These are phyloP conservation scores for Neocatenulostroma microsporum DNA, from an alignment of 2,329 filamentous ascomycete species.

Conservation along the genomic window DNA sequence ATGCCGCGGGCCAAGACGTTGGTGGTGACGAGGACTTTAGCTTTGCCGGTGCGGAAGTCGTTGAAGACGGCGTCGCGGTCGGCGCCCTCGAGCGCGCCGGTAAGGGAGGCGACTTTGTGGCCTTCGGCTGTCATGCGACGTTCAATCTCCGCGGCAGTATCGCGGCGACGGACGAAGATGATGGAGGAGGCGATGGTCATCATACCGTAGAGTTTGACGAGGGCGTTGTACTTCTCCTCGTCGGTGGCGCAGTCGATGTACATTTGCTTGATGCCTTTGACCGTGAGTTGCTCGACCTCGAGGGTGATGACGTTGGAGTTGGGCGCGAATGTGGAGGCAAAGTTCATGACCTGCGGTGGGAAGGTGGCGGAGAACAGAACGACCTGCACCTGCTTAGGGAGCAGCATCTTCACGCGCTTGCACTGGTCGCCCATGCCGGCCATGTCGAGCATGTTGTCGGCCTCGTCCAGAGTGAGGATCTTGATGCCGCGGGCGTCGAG, in stretches of 20 bases:
- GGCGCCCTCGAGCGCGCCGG: conserved; percentile 75
- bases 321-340: conserved; percentile 77
- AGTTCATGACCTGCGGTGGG: conserved; percentile 75
- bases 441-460: conserved; percentile 97
- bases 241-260: conserved; percentile 88
- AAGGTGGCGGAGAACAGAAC: conserved; percentile 95
- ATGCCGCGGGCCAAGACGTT: conserved; percentile 96
- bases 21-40: conserved; percentile 95
- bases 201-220: conserved; percentile 88
- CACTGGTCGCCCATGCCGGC: conserved; percentile 95
- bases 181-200: conserved; percentile 97
- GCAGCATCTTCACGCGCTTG: conserved; percentile 70
- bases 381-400: conserved; percentile 70
- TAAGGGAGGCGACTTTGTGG: conserved; percentile 83
- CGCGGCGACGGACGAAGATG: conserved; percentile 93
- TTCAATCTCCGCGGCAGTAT: conserved; percentile 79
- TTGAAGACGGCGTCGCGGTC: conserved; percentile 80
- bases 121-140: conserved; percentile 78
- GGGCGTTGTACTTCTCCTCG: conserved; percentile 74
- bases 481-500: conserved; percentile 66
- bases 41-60: conserved; percentile 74
- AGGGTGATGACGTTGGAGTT: conserved; percentile 80
- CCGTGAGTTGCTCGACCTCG: conserved; percentile 83
- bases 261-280: conserved; percentile 95
- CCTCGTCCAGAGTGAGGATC: conserved; percentile 88